These are phyloP conservation scores for Penicillium janthinellum DNA, from an alignment of 2,329 filamentous ascomycete species.

Conservation along the genomic window DNA sequence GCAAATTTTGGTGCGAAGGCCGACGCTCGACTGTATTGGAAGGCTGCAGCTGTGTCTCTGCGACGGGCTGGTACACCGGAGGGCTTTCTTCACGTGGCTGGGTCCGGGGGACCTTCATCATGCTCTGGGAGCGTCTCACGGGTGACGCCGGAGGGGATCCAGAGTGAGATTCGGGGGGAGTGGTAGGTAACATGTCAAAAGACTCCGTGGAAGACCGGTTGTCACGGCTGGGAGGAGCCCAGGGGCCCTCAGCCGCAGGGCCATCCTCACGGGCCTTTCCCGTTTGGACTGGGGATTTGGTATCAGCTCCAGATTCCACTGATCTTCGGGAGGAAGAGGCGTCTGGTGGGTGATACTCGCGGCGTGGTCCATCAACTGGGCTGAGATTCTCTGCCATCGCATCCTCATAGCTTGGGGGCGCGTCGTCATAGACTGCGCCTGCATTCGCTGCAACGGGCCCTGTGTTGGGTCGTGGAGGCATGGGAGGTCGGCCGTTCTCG, in stretches of 20 bases:
- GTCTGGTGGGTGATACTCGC: slow-evolving; percentile 51
- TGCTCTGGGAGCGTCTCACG: slow-evolving; percentile 35
- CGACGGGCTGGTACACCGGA: slow-evolving; percentile 34
- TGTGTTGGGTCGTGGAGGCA: slow-evolving; percentile 42
- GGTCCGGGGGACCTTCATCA: slow-evolving; percentile 33
- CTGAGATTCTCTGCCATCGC: slow-evolving; percentile 78
- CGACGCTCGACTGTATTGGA: slow-evolving; percentile 19
- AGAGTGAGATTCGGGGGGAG: slow-evolving; percentile 38
- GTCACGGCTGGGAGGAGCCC: slow-evolving; percentile 22
- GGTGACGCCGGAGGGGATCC: slow-evolving; percentile 36
- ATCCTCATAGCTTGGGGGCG: slow-evolving; percentile 94
- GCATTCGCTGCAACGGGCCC: slow-evolving; percentile 28
- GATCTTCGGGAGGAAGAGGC: slow-evolving; percentile 33
- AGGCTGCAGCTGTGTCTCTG: slow-evolving; percentile 21
- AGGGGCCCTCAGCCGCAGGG: slow-evolving; percentile 25
- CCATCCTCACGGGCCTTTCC: slow-evolving; percentile 33
- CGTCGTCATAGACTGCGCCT: slow-evolving; percentile 60
- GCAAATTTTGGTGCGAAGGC: slow-evolving; percentile 28
- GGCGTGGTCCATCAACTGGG: slow-evolving; percentile 70
- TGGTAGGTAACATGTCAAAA: slow-evolving; percentile 43
- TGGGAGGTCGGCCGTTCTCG: slow-evolving; percentile 38
- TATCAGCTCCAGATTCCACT: slow-evolving; percentile 42
- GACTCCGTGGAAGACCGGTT: slow-evolving; percentile 40
- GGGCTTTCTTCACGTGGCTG: slow-evolving; percentile 33
- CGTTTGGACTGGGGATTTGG: slow-evolving; percentile 36